Evolutionary conservation across 768 basidiomycete species (phyloP).

Genomic region (Gymnopilus dilepis): DNA sequence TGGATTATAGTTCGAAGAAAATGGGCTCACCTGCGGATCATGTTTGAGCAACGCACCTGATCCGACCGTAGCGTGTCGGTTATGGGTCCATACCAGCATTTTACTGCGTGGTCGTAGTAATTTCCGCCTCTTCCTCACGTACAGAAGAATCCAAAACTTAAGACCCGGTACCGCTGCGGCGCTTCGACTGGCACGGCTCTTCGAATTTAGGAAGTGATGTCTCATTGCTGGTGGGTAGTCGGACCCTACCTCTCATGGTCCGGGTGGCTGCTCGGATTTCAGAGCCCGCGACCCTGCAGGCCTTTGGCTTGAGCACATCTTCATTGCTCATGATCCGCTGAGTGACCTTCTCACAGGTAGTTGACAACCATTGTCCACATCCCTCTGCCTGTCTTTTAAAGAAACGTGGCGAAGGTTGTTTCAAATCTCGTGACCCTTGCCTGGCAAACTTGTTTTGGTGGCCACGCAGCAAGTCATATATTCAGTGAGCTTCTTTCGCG

Average conservation of each 20-base stretch:
- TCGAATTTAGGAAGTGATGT: neutral
- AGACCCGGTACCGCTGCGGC: conserved; percentile 6
- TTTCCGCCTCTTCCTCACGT: neutral
- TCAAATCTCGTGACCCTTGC: neutral
- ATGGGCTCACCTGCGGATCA: neutral
- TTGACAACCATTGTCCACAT: neutral
- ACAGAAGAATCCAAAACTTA: neutral
- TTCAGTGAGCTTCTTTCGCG: too few species aligned
- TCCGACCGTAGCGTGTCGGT: neutral
- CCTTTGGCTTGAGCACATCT: neutral
- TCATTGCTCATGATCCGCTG: neutral
- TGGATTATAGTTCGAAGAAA: neutral
- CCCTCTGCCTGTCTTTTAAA: neutral
- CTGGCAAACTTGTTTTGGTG: neutral
- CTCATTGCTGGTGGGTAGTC: neutral
- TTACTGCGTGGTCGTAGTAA: neutral
- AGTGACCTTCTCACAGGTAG: neutral
- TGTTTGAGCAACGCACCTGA: neutral
- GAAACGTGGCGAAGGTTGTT: conserved; percentile 1
- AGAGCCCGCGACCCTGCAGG: neutral
- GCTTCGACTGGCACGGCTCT: neutral
- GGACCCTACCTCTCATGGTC: neutral
- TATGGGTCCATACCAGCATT: neutral
- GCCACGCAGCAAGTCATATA: neutral
- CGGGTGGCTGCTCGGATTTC: neutral